Evolutionary conservation across 345 rosid genomes (phyloP).

Genomic region (Salix udensis): DNA sequence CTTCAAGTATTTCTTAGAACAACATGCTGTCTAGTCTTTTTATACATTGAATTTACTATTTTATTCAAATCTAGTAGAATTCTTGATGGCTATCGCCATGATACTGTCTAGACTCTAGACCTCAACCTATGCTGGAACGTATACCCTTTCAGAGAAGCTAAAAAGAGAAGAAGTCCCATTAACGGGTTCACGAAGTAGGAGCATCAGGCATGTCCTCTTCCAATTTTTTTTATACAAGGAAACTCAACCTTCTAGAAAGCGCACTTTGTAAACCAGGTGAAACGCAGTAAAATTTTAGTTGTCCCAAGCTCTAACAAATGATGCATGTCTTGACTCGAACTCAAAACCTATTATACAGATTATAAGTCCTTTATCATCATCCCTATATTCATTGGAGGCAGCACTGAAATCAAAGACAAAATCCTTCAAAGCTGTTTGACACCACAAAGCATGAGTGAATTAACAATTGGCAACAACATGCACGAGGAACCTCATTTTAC

Average conservation of each 20-base stretch:
- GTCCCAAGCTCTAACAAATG: no score
- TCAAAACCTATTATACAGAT: no score
- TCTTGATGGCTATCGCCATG: not conserved
- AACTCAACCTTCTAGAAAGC: no score
- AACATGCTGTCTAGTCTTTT: not conserved
- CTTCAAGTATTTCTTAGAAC: not conserved
- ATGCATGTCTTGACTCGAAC: no score
- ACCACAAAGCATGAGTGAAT: not conserved
- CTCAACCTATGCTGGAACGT: not conserved
- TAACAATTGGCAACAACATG: not conserved
- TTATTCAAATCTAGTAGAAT: not conserved
- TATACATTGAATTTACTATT: not conserved
- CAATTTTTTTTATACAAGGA: no score
- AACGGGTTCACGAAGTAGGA: not conserved
- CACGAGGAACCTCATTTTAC: not conserved
- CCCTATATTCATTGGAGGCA: not conserved
- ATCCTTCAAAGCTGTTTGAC: not conserved
- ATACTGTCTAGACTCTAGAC: not conserved
- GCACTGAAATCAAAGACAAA: not conserved
- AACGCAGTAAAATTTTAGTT: no score
- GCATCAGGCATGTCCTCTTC: not conserved
- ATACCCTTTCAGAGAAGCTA: not conserved
- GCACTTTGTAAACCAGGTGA: no score
- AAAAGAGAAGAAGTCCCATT: not conserved
- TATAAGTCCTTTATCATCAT: no score